Percentiles rank a stretch among this genome's conserved stretches.
phyloP scores from a whole-genome alignment of 1,284 basidiomycete species.

The Microstroma glucosiphilum region DNA sequence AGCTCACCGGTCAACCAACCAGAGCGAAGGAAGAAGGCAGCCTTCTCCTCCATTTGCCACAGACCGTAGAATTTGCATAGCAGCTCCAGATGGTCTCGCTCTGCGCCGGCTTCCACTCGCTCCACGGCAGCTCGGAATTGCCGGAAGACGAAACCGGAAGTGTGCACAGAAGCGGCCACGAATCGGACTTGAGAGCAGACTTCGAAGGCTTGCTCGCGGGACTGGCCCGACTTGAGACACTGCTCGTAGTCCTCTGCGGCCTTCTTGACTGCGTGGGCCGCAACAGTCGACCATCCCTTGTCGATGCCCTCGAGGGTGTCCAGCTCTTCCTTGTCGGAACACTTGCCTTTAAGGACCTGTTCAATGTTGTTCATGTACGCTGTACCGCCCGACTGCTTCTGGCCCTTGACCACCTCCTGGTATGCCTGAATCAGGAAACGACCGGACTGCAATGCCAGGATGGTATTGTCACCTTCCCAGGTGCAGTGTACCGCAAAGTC shows the following conservation, averaged over 20 bases:
- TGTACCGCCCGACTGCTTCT: constrained; percentile 52
- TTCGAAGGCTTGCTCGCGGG: constrained; percentile 57
- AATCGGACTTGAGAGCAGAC: constrained; percentile 57
- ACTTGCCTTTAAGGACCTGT: constrained; percentile 52
- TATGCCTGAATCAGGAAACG: constrained; percentile 56
- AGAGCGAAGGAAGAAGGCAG: constrained; percentile 55
- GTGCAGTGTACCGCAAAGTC: constrained; percentile 55
- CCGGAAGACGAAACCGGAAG: constrained; percentile 49
- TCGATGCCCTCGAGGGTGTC: constrained; percentile 55
- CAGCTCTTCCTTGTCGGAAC: constrained; percentile 49
- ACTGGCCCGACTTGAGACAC: constrained; percentile 53
- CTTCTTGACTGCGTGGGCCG: constrained; percentile 58
- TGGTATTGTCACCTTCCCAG: constrained; percentile 59
- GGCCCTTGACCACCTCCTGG: constrained; percentile 55
- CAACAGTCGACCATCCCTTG: constrained; percentile 55
- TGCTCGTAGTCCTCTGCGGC: constrained; percentile 55
- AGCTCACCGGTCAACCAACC: constrained; percentile 54
- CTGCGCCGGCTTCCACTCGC: constrained; percentile 28
- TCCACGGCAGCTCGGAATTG: constrained; percentile 48
- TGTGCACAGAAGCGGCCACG: constrained; percentile 56
- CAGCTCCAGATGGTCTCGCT: constrained; percentile 37
- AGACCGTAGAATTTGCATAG: constrained; percentile 51
- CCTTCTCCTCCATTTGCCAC: constrained; percentile 60
- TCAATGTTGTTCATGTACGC: constrained; percentile 55
- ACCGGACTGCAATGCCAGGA: constrained; percentile 57